phyloP scores from a whole-genome alignment of 2,329 filamentous ascomycete species.

The Fusarium nisikadoi region DNA sequence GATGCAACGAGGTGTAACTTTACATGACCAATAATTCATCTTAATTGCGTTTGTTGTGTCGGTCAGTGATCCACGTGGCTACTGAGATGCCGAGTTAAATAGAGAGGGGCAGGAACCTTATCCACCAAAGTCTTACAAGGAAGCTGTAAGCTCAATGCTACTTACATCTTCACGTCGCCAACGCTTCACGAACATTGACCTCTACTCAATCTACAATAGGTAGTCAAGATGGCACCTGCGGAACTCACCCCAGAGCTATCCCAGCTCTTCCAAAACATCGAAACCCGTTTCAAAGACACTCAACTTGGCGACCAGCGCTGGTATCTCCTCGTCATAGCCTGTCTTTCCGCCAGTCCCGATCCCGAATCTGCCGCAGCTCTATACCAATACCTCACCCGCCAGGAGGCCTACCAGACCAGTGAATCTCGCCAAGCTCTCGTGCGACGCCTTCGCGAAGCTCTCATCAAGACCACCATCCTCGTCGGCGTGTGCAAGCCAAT shows the following conservation, averaged over 20 bases:
- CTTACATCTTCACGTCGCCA: background rate
- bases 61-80: background rate
- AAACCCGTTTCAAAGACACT: constrained; percentile 25
- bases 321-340: constrained; percentile 35
- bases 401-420: constrained; percentile 55
- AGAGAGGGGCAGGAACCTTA: background rate
- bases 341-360: constrained; percentile 32
- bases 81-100: background rate
- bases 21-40: background rate
- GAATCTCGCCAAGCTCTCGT: constrained; percentile 59
- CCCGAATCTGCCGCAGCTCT: constrained; percentile 30
- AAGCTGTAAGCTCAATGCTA: background rate
- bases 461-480: constrained; percentile 68
- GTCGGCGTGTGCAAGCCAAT: constrained; percentile 72
- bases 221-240: constrained; percentile 9
- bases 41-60: background rate
- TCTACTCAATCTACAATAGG: background rate
- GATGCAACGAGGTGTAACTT: background rate
- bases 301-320: constrained; percentile 28
- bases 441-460: constrained; percentile 64
- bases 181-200: background rate
- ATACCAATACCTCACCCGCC: constrained; percentile 45
- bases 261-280: constrained; percentile 26
- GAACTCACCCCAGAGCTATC: constrained; percentile 16
- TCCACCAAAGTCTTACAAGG: background rate